Evolutionary conservation across 257 asterid species (phyloP).

Genomic region (Leptodermis oblonga): DNA sequence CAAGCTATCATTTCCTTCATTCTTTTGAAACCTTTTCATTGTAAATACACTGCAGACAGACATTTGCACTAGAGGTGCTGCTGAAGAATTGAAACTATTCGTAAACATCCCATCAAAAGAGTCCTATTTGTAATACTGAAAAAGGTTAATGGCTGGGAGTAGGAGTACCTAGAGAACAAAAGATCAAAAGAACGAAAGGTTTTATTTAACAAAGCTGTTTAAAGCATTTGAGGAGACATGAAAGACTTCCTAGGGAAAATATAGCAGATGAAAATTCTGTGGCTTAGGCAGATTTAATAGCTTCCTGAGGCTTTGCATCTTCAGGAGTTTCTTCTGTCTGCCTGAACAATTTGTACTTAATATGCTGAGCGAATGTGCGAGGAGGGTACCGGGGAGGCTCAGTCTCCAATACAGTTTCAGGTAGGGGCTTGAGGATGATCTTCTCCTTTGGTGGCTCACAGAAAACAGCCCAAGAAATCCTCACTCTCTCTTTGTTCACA

Average conservation of each 20-base stretch:
- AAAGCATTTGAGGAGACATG: not conserved
- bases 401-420: constrained; percentile 58
- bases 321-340: constrained; percentile 23
- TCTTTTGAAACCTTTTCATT: not conserved
- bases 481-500: constrained; percentile 72
- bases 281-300: not conserved
- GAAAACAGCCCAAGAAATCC: constrained; percentile 90
- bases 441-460: constrained; percentile 87
- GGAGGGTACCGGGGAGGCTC: constrained; percentile 63
- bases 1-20: not conserved
- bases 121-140: too few species aligned
- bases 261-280: too few species aligned
- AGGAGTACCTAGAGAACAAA: not conserved
- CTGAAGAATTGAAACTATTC: not conserved
- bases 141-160: too few species aligned
- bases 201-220: too few species aligned
- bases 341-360: constrained; percentile 63
- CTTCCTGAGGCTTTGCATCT: not conserved
- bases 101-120: too few species aligned
- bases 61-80: not conserved
- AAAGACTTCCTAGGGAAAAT: too few species aligned
- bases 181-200: too few species aligned
- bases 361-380: constrained; percentile 73
- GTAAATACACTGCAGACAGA: not conserved
- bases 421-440: constrained; percentile 60